Evolutionary conservation across 192 early-diverging fungal species (phyloP), one percentile per base, ranked within the genome.

Genomic region (Backusella psychrophila): DNA sequence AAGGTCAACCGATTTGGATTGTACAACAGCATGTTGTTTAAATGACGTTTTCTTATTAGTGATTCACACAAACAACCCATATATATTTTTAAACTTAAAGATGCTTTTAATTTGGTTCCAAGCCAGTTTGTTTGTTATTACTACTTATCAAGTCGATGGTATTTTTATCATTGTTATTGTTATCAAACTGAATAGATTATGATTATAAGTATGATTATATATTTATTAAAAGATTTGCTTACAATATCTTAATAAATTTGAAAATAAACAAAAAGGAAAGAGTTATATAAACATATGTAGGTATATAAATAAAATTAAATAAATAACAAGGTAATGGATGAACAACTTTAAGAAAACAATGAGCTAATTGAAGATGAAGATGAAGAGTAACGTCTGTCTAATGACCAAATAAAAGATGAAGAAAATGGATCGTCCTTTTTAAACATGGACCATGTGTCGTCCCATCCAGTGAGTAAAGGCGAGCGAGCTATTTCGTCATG

Each of bases 401-500:
- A 17, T 17, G 70, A 49, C 70, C 70, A 71, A 49, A 71, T 49
- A 9, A 44, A 71, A 33, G 70, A 70, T 14, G 69, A 26, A 70
- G 66, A 67, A 35, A 33, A 17, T 17, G 19, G 7, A 41, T 41
- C 35, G 38, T 69, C 68, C 11, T 41, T 23, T 36, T 69, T 69
- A 8, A 35, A 36, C 29, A 44, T 26, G n/a, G 33, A 35, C 33
- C 66, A 66, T 35, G 31, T 29, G 7, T 68, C 35, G 21, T 41
- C n/a, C 38, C 68, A 39, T 23, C 68, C 38, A 39, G 68, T 38
- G 9, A 69, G n/a, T 23, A 69, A 38, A 36, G 66, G 19, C 17
- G 66, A 68, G 33, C 31, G 14, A 68, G 66, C 23, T 6, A 36
- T n/a, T 49, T 83, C 81, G 7, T 85, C 89, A 73, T 98, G 96